phyloP scores from a whole-genome alignment of 1,284 basidiomycete genomes.

The Schizophyllum commune region DNA sequence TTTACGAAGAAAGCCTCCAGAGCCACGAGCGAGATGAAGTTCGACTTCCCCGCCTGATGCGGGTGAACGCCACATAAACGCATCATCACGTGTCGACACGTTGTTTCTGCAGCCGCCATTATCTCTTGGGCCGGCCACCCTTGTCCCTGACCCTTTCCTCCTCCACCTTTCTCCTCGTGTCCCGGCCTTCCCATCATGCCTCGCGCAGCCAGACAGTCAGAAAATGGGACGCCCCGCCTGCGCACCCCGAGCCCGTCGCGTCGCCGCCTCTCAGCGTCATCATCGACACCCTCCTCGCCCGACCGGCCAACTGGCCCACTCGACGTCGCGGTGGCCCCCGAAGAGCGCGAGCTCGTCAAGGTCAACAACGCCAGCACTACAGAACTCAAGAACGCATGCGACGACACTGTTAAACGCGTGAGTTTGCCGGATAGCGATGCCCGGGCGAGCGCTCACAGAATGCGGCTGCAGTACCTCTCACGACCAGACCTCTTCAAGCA shows the following conservation, averaged over 20 bases:
- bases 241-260: background rate
- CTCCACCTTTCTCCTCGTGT: background rate
- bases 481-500: slow-evolving; percentile 78
- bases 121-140: no score
- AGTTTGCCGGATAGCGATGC: slow-evolving; percentile 22
- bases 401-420: slow-evolving; percentile 86
- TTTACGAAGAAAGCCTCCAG: no score
- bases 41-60: background rate
- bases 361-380: slow-evolving; percentile 77
- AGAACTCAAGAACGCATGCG: slow-evolving; percentile 86
- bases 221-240: background rate
- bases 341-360: slow-evolving; percentile 61
- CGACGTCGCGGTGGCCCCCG: slow-evolving; percentile 34
- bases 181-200: background rate
- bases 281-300: slow-evolving; percentile 19
- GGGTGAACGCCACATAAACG: background rate
- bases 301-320: slow-evolving; percentile 47
- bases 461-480: slow-evolving; percentile 59
- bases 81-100: background rate
- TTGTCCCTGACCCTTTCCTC: background rate
- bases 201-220: background rate
- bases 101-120: background rate
- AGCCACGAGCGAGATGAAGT: no score
- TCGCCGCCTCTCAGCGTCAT: background rate
- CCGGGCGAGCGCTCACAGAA: background rate